Evolutionary conservation across 2,329 filamentous ascomycete species (phyloP), one percentile per base, ranked within the genome.

Genomic region (Ceratocystis diversiconidia): DNA sequence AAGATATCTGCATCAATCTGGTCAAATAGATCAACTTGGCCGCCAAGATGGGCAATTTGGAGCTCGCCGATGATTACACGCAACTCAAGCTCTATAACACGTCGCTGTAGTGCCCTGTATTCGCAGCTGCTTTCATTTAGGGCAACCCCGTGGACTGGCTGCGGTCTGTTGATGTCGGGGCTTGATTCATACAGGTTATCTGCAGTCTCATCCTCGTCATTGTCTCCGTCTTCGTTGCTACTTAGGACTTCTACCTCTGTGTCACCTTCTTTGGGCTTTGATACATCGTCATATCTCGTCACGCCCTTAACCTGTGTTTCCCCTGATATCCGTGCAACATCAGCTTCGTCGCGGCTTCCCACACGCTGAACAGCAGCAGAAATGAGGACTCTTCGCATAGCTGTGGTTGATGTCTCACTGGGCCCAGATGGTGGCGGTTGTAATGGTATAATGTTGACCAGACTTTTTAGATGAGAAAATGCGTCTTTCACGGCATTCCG

Each of bases 81-180:
- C 15, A 65, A 19, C 59, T 65, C 64, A 22, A 65, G 36, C 30
- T 61, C 64, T 6, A 61, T 61, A n/a, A 65, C 30, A 12, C 48
- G 43, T 22, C 22, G 19, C 7, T 43, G 22, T 6, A 65, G 55
- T 12, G 60, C 46, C 6, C 44, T 30, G 15, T n/a, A 43, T 8
- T 61, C 41, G 28, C 15, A 15, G 10, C 36, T 48, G n/a, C 6
- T 17, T 4, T 36, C 17, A 2, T 8, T 46, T 3, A 32, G 36
- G 7, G 5, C 17, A 22, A 1, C 22, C 22, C 8, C 2, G 30
- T 3, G n/a, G 28, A 10, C 55, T 5, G 55, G n/a, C 25, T 59
- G 55, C 15, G 55, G 22, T 3, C 7, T 59, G 2, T 59, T 8
- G 8, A n/a, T 52, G 7, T 15, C 15, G 10, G 2, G 19, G 5